Percentiles rank a stretch among this genome's conserved stretches.
Conservation (phyloP, 169 alveolate genomes). For the Plasmodium vivax region DNA sequence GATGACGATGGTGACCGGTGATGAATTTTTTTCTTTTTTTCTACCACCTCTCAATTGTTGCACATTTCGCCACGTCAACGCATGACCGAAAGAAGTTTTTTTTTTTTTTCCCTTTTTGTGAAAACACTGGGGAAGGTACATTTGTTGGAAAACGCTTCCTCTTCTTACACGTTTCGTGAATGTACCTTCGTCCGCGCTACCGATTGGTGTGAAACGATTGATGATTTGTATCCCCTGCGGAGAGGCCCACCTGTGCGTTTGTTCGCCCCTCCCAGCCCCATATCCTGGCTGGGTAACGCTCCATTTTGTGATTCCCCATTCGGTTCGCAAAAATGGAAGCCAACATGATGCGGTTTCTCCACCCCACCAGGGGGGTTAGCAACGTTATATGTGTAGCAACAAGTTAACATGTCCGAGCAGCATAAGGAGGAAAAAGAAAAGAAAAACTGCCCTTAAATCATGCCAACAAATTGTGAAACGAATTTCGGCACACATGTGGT, state of each 20-base stretch:
- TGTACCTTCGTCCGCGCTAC: neutral
- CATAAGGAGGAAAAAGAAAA: neutral
- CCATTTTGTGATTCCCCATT: neutral
- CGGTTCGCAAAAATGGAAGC: neutral
- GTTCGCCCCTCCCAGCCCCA: neutral
- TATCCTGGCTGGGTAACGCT: neutral
- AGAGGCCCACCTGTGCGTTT: neutral
- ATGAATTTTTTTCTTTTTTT: too few relatives aligned
- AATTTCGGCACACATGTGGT: neutral
- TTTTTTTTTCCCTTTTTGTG: neutral
- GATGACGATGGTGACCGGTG: neutral
- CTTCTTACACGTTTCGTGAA: neutral
- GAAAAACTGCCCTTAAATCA: too few relatives aligned
- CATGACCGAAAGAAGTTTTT: neutral
- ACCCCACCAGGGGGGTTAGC: neutral
- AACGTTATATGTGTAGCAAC: neutral
- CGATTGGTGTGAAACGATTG: neutral
- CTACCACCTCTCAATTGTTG: neutral
- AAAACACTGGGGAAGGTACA: neutral
- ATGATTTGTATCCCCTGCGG: neutral
- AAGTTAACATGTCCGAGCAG: neutral
- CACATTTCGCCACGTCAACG: neutral
- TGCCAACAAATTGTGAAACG: neutral
- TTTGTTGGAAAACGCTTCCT: neutral
- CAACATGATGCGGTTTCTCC: neutral